Conservation (phyloP, 768 basidiomycete species). For the Russula sp. region DNA sequence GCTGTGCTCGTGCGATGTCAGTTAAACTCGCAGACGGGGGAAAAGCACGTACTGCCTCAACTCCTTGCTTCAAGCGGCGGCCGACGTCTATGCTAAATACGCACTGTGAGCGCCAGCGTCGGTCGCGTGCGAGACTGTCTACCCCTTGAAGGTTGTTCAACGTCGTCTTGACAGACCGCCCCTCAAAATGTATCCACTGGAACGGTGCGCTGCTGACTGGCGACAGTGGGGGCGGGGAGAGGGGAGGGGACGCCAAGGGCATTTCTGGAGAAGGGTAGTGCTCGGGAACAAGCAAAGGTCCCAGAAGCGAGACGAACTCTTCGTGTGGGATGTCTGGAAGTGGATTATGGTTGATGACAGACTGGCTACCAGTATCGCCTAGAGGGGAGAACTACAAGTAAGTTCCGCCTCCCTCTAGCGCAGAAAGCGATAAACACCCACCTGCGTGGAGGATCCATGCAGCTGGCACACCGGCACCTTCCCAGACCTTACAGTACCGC, state of each 20-base stretch:
- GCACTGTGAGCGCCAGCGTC: constrained; percentile 77
- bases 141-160: constrained; percentile 70
- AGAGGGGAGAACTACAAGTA: neutral
- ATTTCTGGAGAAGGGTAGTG: constrained; percentile 50
- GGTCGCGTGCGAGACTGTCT: constrained; percentile 75
- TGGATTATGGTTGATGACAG: constrained; percentile 83
- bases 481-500: constrained; percentile 68
- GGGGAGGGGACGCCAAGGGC: constrained; percentile 20
- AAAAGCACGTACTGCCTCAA: constrained; percentile 59
- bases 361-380: constrained; percentile 56
- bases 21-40: neutral
- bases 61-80: constrained; percentile 64
- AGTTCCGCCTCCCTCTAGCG: neutral
- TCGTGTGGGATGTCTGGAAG: constrained; percentile 83
- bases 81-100: constrained; percentile 79
- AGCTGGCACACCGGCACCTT: constrained; percentile 63
- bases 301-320: constrained; percentile 74
- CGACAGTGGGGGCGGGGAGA: constrained; percentile 22
- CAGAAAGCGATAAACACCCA: constrained; percentile 29
- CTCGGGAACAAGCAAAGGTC: constrained; percentile 77
- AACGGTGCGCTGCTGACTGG: constrained; percentile 51
- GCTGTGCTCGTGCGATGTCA: constrained; percentile 36
- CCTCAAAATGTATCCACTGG: constrained; percentile 85
- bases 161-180: constrained; percentile 73
- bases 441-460: constrained; percentile 80